phyloP scores from a whole-genome alignment of 2,329 filamentous ascomycete species.

The Colletotrichum sp. region DNA sequence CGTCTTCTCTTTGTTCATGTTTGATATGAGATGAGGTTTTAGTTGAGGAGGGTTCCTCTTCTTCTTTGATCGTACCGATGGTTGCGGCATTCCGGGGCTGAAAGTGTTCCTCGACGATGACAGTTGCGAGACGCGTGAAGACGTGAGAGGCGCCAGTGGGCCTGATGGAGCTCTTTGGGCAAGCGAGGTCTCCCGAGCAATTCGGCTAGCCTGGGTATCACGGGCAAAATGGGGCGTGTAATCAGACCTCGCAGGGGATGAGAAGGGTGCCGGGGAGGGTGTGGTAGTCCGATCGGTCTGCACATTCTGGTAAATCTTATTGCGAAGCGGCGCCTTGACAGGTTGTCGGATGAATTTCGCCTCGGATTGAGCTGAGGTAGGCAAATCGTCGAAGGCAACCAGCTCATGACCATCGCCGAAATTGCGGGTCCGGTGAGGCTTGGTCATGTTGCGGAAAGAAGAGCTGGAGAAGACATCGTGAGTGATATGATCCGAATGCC shows the following conservation, averaged over 20 bases:
- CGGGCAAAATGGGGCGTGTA: conserved; percentile 67
- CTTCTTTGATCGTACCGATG: conserved; percentile 59
- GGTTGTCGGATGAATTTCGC: conserved; percentile 85
- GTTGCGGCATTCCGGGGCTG: conserved; percentile 48
- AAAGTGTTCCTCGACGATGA: conserved; percentile 51
- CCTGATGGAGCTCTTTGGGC: conserved; percentile 64
- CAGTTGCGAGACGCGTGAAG: conserved; percentile 60
- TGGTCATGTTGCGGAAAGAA: conserved; percentile 23
- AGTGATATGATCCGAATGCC: conserved; percentile 31
- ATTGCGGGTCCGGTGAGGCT: conserved; percentile 58
- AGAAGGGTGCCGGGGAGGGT: conserved; percentile 56
- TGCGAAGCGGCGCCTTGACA: conserved; percentile 65
- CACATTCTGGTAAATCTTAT: conserved; percentile 61
- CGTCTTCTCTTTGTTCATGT: conserved; percentile 75
- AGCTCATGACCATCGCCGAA: conserved; percentile 95
- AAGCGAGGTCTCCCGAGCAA: conserved; percentile 65
- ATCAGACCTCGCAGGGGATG: conserved; percentile 61
- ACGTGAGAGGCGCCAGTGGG: conserved; percentile 57
- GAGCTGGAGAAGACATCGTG: conserved; percentile 14
- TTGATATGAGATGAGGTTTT: conserved; percentile 90
- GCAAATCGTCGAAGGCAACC: conserved; percentile 92
- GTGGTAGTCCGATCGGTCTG: conserved; percentile 58
- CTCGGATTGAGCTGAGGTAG: conserved; percentile 83
- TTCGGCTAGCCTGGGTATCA: conserved; percentile 69
- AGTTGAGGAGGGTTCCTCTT: conserved; percentile 60